These are phyloP conservation scores for Tetrahymena malaccensis DNA, from an alignment of 73 alveolate genomes.

Conservation along the genomic window DNA sequence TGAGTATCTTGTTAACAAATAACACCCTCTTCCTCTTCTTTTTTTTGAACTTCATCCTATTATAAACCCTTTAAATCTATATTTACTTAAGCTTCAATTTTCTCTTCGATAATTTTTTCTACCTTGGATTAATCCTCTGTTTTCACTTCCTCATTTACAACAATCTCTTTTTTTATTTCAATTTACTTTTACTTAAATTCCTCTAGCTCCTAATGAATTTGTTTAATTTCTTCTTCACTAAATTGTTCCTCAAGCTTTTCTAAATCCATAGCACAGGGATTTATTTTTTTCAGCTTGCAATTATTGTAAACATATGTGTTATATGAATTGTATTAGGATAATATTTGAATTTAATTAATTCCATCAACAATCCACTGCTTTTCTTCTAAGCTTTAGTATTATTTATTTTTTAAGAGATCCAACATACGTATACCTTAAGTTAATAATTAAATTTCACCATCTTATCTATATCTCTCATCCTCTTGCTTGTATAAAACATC, in stretches of 20 bases:
- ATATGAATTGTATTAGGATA: background rate
- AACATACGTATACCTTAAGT: background rate
- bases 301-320: background rate
- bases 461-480: background rate
- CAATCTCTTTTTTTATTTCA: background rate
- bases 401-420: background rate
- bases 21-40: background rate
- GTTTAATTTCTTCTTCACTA: background rate
- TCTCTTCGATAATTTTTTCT: background rate
- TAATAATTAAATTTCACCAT: background rate
- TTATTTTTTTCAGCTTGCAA: background rate
- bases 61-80: background rate
- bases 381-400: background rate
- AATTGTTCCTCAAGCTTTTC: background rate
- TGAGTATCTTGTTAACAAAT: background rate
- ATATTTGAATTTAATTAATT: background rate
- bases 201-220: background rate
- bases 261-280: background rate
- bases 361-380: background rate
- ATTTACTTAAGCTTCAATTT: background rate
- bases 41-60: background rate
- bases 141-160: background rate
- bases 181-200: background rate
- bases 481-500: background rate
- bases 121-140: background rate